phyloP scores from a whole-genome alignment of 2,329 filamentous ascomycete genomes.

The Phaeophleospora eucalypticola region DNA sequence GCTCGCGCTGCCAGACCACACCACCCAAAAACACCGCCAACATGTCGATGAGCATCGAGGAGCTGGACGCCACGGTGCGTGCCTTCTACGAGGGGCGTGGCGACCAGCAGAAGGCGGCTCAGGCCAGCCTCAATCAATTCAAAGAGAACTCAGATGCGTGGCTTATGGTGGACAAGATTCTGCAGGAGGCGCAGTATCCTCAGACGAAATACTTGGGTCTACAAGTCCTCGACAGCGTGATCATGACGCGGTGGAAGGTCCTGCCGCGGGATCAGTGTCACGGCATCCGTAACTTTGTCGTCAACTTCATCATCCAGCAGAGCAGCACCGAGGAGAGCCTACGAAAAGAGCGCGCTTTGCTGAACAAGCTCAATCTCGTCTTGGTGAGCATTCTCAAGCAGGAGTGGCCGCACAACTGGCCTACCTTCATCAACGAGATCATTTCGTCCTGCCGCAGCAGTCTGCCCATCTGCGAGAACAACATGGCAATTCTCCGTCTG shows the following conservation, averaged over 20 bases:
- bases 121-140: constrained; percentile 92
- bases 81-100: constrained; percentile 97
- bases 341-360: constrained; percentile 75
- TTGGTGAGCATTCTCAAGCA: constrained; percentile 97
- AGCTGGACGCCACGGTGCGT: constrained; percentile 94
- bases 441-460: constrained; percentile 93
- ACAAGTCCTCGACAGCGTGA: constrained; percentile 96
- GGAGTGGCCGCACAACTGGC: constrained; percentile 99
- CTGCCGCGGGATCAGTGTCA: constrained; percentile 89
- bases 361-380: constrained; percentile 98
- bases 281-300: constrained; percentile 99
- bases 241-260: constrained; percentile 98
- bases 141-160: constrained; percentile 98
- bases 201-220: constrained; percentile 97
- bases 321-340: constrained; percentile 86
- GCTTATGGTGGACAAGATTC: constrained; percentile 95
- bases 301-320: constrained; percentile 95
- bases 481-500: constrained; percentile 95
- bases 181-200: constrained; percentile 85
- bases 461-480: constrained; percentile 98
- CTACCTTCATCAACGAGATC: constrained; percentile 99
- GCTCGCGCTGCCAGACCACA: constrained; percentile 19
- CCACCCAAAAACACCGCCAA: constrained; percentile 22
- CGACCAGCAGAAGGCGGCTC: constrained; percentile 93
- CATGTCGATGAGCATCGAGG: constrained; percentile 73